Percentiles rank a stretch among this genome's conserved stretches.
Conservation (phyloP, 2,329 filamentous ascomycete genomes). For the Xylaria sp. region DNA sequence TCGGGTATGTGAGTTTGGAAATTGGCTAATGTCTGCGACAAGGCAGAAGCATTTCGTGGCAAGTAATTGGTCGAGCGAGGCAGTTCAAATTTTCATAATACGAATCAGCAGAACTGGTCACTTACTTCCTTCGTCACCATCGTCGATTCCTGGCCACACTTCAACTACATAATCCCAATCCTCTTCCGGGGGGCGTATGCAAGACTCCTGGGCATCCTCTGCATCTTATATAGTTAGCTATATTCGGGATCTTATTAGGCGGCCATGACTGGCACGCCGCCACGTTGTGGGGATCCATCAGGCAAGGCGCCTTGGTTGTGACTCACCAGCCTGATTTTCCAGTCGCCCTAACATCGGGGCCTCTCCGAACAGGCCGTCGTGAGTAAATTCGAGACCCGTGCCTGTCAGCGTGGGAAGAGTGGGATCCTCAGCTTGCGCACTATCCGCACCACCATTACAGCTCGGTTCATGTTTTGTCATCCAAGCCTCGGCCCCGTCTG, state of each 20-base stretch:
- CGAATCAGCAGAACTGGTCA: conserved; percentile 23
- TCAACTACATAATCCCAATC: conserved; percentile 46
- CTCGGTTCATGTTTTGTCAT: conserved; percentile 15
- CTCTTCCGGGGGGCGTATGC: neutral
- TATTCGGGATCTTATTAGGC: conserved; percentile 21
- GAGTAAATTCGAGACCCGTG: neutral
- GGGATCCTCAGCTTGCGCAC: neutral
- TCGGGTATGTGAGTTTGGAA: neutral
- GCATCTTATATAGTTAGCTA: conserved; percentile 36
- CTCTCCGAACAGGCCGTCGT: conserved; percentile 10
- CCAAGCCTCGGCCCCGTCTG: conserved; percentile 12
- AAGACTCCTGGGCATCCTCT: conserved; percentile 3
- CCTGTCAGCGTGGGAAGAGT: neutral
- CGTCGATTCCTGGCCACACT: conserved; percentile 40
- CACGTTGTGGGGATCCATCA: conserved; percentile 11
- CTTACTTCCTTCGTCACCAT: conserved; percentile 37
- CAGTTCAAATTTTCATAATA: too few species aligned
- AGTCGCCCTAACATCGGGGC: neutral
- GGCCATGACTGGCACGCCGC: conserved; percentile 25
- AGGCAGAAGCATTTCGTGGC: conserved; percentile 20
- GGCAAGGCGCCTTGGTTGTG: conserved; percentile 21
- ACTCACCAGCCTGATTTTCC: conserved; percentile 31
- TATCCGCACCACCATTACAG: neutral
- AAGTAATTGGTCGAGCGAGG: conserved; percentile 12
- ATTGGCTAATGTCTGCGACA: conserved; percentile 11